phyloP scores from a whole-genome alignment of 2,329 filamentous ascomycete species.

The Tolypocladium nubicola region DNA sequence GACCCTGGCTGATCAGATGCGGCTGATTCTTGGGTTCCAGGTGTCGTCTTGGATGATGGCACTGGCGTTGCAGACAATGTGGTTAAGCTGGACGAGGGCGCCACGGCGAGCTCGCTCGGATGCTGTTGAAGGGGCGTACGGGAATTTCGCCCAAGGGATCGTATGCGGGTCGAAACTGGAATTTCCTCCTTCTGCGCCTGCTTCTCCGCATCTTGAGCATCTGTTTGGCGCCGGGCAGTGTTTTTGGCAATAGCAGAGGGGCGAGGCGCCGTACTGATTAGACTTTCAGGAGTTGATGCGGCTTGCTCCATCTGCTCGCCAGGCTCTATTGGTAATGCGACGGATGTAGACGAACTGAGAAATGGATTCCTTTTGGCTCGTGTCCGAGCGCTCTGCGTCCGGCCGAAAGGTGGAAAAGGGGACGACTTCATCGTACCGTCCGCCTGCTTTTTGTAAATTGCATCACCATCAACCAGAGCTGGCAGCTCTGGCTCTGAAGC shows the following conservation, averaged over 20 bases:
- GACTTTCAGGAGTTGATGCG: constrained; percentile 6
- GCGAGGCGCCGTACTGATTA: neutral
- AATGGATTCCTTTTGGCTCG: constrained; percentile 14
- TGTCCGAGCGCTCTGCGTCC: constrained; percentile 6
- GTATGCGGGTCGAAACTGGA: neutral
- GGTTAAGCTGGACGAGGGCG: constrained; percentile 28
- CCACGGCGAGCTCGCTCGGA: constrained; percentile 2
- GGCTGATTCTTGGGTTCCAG: constrained; percentile 21
- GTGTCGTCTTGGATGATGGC: constrained; percentile 24
- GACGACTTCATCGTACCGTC: constrained; percentile 14
- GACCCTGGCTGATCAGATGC: constrained; percentile 10
- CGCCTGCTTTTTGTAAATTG: constrained; percentile 2
- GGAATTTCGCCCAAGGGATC: constrained; percentile 8
- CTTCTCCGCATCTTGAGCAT: neutral
- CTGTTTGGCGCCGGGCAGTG: neutral
- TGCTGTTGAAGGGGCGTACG: constrained; percentile 12
- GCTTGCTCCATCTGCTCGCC: constrained; percentile 5
- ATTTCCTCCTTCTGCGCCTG: neutral
- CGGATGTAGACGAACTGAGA: constrained; percentile 19
- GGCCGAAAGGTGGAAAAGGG: constrained; percentile 14
- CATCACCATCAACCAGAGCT: constrained; percentile 14
- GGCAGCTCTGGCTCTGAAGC: constrained; percentile 24
- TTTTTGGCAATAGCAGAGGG: neutral
- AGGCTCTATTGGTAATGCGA: constrained; percentile 6
- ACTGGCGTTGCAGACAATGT: constrained; percentile 27